Evolutionary conservation across 306 rosid genomes (phyloP).

Genomic region (Malus asiatica): DNA sequence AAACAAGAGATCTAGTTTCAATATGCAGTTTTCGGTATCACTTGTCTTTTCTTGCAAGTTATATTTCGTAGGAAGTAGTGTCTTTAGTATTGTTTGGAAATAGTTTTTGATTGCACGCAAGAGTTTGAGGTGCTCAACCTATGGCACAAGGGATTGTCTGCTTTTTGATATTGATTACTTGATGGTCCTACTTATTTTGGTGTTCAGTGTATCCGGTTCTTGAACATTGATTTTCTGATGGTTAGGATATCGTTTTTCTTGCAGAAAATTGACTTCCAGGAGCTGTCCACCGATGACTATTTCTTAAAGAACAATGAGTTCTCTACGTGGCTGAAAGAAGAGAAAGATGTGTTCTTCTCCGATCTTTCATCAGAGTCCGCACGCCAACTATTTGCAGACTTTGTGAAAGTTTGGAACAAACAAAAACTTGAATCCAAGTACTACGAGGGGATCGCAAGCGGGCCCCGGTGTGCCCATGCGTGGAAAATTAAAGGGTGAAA

Average conservation of each 20-base stretch:
- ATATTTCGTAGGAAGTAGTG: background rate
- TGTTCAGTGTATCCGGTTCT: background rate
- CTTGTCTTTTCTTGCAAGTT: background rate
- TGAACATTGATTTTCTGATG: background rate
- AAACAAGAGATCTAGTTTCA: background rate
- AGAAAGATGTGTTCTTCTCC: conserved; percentile 76
- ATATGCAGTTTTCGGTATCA: background rate
- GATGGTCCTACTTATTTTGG: background rate
- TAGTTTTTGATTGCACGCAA: background rate
- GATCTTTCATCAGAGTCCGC: conserved; percentile 73
- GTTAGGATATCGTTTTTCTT: conserved; percentile 11
- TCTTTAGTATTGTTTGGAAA: background rate
- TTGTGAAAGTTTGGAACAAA: conserved; percentile 69
- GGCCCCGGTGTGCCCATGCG: conserved; percentile 69
- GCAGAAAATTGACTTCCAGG: conserved; percentile 44
- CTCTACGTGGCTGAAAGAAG: conserved; percentile 88
- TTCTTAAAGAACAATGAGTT: conserved; percentile 86
- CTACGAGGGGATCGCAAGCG: conserved; percentile 74
- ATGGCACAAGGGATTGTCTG: background rate
- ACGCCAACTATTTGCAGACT: conserved; percentile 54
- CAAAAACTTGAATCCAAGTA: conserved; percentile 57
- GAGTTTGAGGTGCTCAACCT: background rate
- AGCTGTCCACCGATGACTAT: conserved; percentile 71
- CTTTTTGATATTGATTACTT: background rate
- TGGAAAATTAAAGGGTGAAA: conserved; percentile 65